A percentile compares a stretch with the other conserved stretches of the same genome.
Evolutionary conservation across 352 stramenopile species (phyloP).

Genomic region (Salisapilia sapeloensis): DNA sequence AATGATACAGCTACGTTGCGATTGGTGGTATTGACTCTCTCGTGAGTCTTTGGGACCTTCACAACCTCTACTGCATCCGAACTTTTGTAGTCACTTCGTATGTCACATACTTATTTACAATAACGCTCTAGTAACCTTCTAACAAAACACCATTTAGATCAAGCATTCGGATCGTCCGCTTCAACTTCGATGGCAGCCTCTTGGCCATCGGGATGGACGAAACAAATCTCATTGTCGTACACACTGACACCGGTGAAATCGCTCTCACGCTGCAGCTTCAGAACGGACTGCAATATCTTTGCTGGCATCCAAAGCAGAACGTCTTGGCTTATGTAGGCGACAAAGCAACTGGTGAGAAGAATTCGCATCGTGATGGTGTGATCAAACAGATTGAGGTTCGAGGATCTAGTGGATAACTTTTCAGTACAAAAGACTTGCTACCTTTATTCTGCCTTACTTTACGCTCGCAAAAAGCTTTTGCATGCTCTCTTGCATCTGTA

Average conservation of each 20-base stretch:
- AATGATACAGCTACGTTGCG: constrained; percentile 28
- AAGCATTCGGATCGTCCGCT: constrained; percentile 63
- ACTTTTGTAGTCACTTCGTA: constrained; percentile 72
- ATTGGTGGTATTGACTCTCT: constrained; percentile 72
- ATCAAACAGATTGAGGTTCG: constrained; percentile 77
- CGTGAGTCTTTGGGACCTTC: constrained; percentile 70
- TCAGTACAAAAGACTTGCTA: not conserved
- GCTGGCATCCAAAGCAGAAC: constrained; percentile 72
- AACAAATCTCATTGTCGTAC: constrained; percentile 40
- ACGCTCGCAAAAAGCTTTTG: constrained; percentile 17
- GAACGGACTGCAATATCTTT: constrained; percentile 54
- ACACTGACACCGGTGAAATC: constrained; percentile 38
- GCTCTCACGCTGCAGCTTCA: constrained; percentile 46
- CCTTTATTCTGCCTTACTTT: not conserved
- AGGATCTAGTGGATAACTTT: constrained; percentile 6
- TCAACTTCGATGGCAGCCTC: constrained; percentile 54
- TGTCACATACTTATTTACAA: constrained; percentile 5
- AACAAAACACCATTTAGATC: constrained; percentile 16
- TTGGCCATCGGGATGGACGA: constrained; percentile 70
- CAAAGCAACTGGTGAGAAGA: constrained; percentile 57
- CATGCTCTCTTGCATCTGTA: constrained; percentile 51
- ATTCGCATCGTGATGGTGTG: constrained; percentile 59
- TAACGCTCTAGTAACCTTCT: not conserved
- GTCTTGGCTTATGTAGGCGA: constrained; percentile 74
- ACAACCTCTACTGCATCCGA: constrained; percentile 73